Percentiles rank a stretch among this genome's conserved stretches.
phyloP scores from a whole-genome alignment of 306 rosid genomes.

The Neltuma alba region DNA sequence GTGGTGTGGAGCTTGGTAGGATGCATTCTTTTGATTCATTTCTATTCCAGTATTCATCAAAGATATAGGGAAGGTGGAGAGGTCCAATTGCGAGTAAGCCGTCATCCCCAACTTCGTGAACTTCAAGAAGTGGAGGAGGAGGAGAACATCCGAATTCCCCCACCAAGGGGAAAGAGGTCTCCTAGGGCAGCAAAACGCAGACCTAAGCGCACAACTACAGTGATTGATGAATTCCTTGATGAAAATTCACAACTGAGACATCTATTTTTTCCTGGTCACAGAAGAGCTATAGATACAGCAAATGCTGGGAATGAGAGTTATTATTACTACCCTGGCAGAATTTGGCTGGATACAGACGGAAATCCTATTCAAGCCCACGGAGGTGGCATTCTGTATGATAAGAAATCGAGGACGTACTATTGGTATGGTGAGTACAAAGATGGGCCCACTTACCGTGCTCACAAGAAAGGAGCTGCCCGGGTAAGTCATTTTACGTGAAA shows the following conservation, averaged over 20 bases:
- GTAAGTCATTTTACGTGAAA: conserved; percentile 48
- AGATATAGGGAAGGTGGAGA: conserved; percentile 43
- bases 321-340: conserved; percentile 77
- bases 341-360: conserved; percentile 87
- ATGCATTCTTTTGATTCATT: conserved; percentile 63
- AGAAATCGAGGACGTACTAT: conserved; percentile 63
- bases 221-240: conserved; percentile 87
- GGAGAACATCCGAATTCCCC: conserved; percentile 68
- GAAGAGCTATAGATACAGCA: conserved; percentile 56
- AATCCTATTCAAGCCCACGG: conserved; percentile 95
- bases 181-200: conserved; percentile 73
- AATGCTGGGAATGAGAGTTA: conserved; percentile 61
- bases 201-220: conserved; percentile 60
- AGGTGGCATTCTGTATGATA: conserved; percentile 78
- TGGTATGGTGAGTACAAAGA: conserved; percentile 97
- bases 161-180: conserved; percentile 76
- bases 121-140: conserved; percentile 76
- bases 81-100: conserved; percentile 43
- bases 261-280: conserved; percentile 66
- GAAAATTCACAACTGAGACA: conserved; percentile 78
- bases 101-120: conserved; percentile 62
- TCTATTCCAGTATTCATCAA: conserved; percentile 51
- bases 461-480: conserved; percentile 82
- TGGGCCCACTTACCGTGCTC: conserved; percentile 86
- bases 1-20: conserved; percentile 78